phyloP scores from a whole-genome alignment of 2,329 filamentous ascomycete genomes.

The Dryadomyces quercus-mongolicae region DNA sequence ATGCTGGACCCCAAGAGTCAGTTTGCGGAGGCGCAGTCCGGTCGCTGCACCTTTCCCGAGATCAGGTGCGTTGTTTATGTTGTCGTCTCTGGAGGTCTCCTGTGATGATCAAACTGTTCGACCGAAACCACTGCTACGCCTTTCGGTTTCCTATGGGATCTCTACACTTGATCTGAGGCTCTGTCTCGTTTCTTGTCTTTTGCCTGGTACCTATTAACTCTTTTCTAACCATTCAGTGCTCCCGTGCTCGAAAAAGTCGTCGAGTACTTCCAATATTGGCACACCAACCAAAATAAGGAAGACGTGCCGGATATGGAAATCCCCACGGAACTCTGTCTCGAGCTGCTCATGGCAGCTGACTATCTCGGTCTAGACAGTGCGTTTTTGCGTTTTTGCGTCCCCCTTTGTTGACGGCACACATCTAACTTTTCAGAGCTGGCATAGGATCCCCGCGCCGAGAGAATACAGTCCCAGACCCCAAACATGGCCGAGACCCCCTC shows the following conservation, averaged over 20 bases:
- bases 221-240: slow-evolving; percentile 33
- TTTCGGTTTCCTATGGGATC: slow-evolving; percentile 9
- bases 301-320: slow-evolving; percentile 74
- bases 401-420: too few species aligned
- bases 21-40: slow-evolving; percentile 53
- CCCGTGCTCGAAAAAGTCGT: slow-evolving; percentile 68
- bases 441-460: too few species aligned
- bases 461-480: too few species aligned
- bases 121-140: slow-evolving; percentile 9
- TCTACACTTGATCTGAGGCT: slow-evolving; percentile 17
- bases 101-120: slow-evolving; percentile 19
- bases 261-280: slow-evolving; percentile 76
- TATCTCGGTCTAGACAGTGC: slow-evolving; percentile 58
- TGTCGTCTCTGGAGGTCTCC: slow-evolving; percentile 1
- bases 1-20: slow-evolving; percentile 60
- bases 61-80: slow-evolving; percentile 44
- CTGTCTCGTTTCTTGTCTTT: neutral
- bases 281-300: slow-evolving; percentile 56
- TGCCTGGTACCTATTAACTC: neutral
- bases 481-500: neutral
- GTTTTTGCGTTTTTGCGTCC: too few species aligned
- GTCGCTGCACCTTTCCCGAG: slow-evolving; percentile 55
- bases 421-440: neutral
- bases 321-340: slow-evolving; percentile 64
- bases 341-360: slow-evolving; percentile 66